Conservation (phyloP, 2,329 filamentous ascomycete species). For the Rhytidhysteron rufulum region DNA sequence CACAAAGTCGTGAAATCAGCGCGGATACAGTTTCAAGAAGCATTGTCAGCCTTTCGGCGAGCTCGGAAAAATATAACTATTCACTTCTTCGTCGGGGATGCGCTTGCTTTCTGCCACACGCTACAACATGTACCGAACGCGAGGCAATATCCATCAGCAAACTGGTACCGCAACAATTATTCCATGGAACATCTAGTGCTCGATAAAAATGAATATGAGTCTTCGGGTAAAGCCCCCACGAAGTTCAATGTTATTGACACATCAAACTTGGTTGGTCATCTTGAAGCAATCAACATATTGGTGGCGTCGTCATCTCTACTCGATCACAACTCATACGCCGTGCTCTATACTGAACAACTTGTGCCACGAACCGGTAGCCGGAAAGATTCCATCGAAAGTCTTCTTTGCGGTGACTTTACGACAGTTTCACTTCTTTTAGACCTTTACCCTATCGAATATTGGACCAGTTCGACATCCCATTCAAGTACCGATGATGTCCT, state of each 20-base stretch:
- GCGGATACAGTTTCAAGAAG: conserved; percentile 45
- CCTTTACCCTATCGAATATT: conserved; percentile 28
- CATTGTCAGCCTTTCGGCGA: conserved; percentile 41
- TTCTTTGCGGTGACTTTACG: conserved; percentile 47
- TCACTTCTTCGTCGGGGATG: conserved; percentile 48
- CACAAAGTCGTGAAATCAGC: conserved; percentile 28
- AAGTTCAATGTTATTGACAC: conserved; percentile 58
- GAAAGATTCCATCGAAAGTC: conserved; percentile 31
- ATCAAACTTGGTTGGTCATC: conserved; percentile 44
- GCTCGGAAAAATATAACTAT: conserved; percentile 33
- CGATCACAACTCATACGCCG: conserved; percentile 40
- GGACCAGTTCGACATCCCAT: conserved; percentile 9
- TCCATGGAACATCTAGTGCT: conserved; percentile 41
- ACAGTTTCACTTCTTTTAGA: conserved; percentile 51
- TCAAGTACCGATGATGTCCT: conserved; percentile 4
- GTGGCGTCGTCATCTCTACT: conserved; percentile 48
- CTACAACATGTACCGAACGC: conserved; percentile 42
- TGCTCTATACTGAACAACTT: conserved; percentile 48
- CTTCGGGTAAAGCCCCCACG: conserved; percentile 31
- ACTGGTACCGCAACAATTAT: conserved; percentile 43
- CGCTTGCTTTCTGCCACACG: conserved; percentile 50
- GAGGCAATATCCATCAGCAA: conserved; percentile 27
- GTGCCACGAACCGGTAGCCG: conserved; percentile 28
- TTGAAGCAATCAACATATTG: conserved; percentile 46
- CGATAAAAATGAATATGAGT: conserved; percentile 41